Base-by-base conservation (phyloP, 352 stramenopile genomes). In the Phytophthora melonis region DNA sequence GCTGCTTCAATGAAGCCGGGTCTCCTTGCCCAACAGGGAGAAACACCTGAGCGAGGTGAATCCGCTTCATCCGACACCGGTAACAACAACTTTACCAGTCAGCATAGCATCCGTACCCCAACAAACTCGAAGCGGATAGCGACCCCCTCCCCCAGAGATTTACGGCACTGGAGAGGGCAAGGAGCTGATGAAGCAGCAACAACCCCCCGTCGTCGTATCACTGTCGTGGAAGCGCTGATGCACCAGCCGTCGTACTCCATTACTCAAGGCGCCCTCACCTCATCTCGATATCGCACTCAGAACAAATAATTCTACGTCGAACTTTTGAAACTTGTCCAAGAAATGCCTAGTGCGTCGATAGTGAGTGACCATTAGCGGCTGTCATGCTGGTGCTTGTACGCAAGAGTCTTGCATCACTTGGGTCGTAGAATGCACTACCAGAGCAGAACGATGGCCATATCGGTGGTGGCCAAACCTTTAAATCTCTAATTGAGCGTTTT, bases 221-320 rank as follows among this genome's bases (percentile, higher is more conserved):
- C 61, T 14, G 66, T 75, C 5, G 59, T 77, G 11, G 66, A 81
- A n/a, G 63, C 74, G 45, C 61, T 83, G 53, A 56, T 83, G 57
- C 74, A 81, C 19, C 58, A 63, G 19, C 73, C 73, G 5, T 73
- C 73, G 5, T 83, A 72, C 49, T 79, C 74, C 14, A 71, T 79
- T 10, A 45, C 65, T 0, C 32, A 77, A 34, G 63, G 59, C 2
- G 66, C 58, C 0, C 57, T 79, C 27, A 34, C 34, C 11, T 68
- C 73, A 2, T 21, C 57, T 62, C 59, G 62, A 64, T 47, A 19
- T 56, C 68, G 58, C 3, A 34, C 47, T 1, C 58, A 54, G 23
- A 70, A 11, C 34, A 68, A 72, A 23, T 63, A 75, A 50, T 14
- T 66, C 19, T 23, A 3, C 9, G 18, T 9, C 8, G 21, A 61